Evolutionary conservation across 306 rosid species (phyloP).

Genomic region (Inga laurina): DNA sequence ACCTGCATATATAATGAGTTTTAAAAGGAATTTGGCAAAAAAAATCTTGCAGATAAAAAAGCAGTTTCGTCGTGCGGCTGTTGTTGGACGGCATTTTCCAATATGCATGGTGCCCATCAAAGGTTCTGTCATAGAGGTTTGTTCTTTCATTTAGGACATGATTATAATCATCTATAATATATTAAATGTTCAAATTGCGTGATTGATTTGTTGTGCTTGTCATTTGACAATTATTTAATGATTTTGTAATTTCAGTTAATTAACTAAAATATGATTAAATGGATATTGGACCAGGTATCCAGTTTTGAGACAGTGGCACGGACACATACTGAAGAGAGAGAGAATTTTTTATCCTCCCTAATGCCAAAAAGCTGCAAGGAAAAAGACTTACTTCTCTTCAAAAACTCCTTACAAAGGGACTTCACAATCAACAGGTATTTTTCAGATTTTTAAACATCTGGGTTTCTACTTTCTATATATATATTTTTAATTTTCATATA

Average conservation of each 20-base stretch:
- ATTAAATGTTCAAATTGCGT: constrained; percentile 19
- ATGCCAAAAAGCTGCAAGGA: constrained; percentile 49
- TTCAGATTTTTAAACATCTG: not conserved
- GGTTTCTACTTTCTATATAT: not conserved
- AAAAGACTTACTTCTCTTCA: constrained; percentile 60
- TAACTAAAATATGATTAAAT: constrained; percentile 16
- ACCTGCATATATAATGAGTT: constrained; percentile 4
- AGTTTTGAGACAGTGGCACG: constrained; percentile 77
- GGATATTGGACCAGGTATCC: constrained; percentile 60
- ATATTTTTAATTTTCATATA: not conserved
- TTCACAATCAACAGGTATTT: constrained; percentile 81
- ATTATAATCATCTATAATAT: constrained; percentile 7
- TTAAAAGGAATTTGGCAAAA: not conserved
- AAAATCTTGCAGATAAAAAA: constrained; percentile 54
- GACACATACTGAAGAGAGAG: constrained; percentile 34
- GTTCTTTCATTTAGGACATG: constrained; percentile 27
- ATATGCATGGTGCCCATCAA: constrained; percentile 64
- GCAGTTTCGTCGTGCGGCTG: constrained; percentile 40
- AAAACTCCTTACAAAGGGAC: constrained; percentile 71
- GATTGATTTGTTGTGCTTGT: constrained; percentile 32
- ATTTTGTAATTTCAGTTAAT: constrained; percentile 28
- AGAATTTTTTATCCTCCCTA: constrained; percentile 30
- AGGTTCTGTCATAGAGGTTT: constrained; percentile 72
- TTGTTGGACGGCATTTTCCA: constrained; percentile 86
- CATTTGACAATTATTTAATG: constrained; percentile 20